phyloP scores from a whole-genome alignment of 2,329 filamentous ascomycete genomes.

The Mycosphaerella arachidis region DNA sequence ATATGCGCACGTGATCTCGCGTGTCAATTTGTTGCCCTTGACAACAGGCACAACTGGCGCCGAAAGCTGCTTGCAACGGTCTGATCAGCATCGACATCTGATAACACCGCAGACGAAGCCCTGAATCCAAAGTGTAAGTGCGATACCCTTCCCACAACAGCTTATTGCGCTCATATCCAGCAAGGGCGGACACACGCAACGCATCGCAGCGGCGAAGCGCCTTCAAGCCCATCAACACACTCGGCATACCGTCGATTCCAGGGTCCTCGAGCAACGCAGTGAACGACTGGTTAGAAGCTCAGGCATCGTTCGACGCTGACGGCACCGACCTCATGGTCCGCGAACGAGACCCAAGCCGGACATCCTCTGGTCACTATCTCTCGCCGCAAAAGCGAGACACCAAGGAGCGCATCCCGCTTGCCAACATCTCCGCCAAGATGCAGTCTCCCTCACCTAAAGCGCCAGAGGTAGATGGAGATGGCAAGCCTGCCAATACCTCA shows the following conservation, averaged over 20 bases:
- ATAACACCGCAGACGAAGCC: not conserved
- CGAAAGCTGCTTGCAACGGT: too few relatives aligned
- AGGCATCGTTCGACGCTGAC: not conserved
- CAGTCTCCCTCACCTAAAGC: slow-evolving; percentile 26
- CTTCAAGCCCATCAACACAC: slow-evolving; percentile 22
- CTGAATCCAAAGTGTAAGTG: not conserved
- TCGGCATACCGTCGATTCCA: slow-evolving; percentile 11
- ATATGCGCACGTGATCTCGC: not conserved
- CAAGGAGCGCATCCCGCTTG: slow-evolving; percentile 22
- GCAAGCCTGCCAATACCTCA: slow-evolving; percentile 11
- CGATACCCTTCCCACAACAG: not conserved
- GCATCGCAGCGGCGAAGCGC: not conserved
- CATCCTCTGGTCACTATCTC: slow-evolving; percentile 18
- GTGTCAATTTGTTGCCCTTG: not conserved
- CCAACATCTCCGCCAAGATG: slow-evolving; percentile 33
- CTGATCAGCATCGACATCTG: not conserved
- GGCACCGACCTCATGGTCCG: slow-evolving; percentile 18
- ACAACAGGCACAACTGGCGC: not conserved
- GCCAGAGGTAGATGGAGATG: slow-evolving; percentile 11
- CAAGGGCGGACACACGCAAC: not conserved
- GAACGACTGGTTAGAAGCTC: slow-evolving; percentile 3
- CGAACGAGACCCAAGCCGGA: slow-evolving; percentile 15
- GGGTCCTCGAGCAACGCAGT: not conserved
- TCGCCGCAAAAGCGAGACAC: slow-evolving; percentile 19
- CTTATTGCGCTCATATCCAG: not conserved